phyloP scores from a whole-genome alignment of 108 stramenopile species.

The Chaetoceros muelleri region DNA sequence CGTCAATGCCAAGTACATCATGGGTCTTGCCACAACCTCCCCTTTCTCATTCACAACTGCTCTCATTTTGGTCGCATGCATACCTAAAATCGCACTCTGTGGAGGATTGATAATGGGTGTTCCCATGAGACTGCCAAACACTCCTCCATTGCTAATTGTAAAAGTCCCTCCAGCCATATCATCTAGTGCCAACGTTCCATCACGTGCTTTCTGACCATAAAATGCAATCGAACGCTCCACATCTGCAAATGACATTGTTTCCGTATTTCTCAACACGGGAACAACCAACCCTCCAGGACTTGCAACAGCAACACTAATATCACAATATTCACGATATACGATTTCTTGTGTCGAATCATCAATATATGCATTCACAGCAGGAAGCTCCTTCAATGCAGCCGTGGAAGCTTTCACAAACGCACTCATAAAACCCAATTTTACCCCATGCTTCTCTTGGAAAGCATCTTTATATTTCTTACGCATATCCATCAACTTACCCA shows the following conservation, averaged over 20 bases:
- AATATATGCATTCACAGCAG: constrained; percentile 97
- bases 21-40: constrained; percentile 93
- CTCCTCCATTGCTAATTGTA: constrained; percentile 99
- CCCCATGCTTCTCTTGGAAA: constrained; percentile 93
- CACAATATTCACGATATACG: constrained; percentile 96
- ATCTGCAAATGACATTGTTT: constrained; percentile 95
- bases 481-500: constrained; percentile 95
- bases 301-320: constrained; percentile 97
- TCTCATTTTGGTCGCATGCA: constrained; percentile 99
- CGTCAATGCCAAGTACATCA: constrained; percentile 99
- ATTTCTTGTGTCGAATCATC: constrained; percentile 96
- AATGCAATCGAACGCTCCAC: constrained; percentile 93
- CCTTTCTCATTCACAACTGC: constrained; percentile 93
- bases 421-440: constrained; percentile 98
- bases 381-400: constrained; percentile 88
- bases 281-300: constrained; percentile 95
- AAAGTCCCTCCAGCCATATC: constrained; percentile 99
- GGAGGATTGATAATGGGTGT: constrained; percentile 99
- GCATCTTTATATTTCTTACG: constrained; percentile 92
- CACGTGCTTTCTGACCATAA: constrained; percentile 91
- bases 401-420: constrained; percentile 97
- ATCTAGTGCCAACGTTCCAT: constrained; percentile 86
- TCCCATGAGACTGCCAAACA: constrained; percentile 97
- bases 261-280: constrained; percentile 95
- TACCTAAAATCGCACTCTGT: constrained; percentile 98